Conservation (phyloP, 31 red algal species). For the Endocladia muricata region DNA sequence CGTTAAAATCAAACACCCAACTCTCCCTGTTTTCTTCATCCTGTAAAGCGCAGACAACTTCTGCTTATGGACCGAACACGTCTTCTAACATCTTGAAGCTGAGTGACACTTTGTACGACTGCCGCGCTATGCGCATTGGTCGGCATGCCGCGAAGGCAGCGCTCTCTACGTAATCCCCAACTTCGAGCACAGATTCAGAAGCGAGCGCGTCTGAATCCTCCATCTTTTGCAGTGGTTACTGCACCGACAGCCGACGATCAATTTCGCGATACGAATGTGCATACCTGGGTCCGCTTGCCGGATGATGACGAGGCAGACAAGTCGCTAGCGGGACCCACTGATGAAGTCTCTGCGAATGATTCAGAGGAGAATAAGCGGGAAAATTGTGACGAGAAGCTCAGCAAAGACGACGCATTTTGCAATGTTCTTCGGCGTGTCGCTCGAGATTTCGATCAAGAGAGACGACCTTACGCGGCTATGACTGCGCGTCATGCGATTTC, state of each 20-base stretch:
- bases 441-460: slow-evolving; percentile 6
- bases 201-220: background rate
- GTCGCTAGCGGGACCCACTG: background rate
- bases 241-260: background rate
- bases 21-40: no score
- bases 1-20: no score
- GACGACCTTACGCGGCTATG: slow-evolving; percentile 26
- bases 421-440: slow-evolving; percentile 20
- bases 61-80: no score
- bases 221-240: background rate
- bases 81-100: no score
- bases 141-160: background rate
- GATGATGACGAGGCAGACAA: background rate
- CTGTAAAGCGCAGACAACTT: no score
- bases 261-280: background rate
- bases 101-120: no score
- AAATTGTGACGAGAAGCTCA: background rate
- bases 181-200: background rate
- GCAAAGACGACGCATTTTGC: slow-evolving; percentile 8
- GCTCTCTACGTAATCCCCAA: background rate
- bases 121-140: no score
- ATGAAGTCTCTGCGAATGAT: background rate
- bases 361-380: no score
- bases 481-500: slow-evolving; percentile 26
- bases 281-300: background rate